Base-by-base conservation (phyloP, 1,284 basidiomycete genomes). In the Irpex sp. region DNA sequence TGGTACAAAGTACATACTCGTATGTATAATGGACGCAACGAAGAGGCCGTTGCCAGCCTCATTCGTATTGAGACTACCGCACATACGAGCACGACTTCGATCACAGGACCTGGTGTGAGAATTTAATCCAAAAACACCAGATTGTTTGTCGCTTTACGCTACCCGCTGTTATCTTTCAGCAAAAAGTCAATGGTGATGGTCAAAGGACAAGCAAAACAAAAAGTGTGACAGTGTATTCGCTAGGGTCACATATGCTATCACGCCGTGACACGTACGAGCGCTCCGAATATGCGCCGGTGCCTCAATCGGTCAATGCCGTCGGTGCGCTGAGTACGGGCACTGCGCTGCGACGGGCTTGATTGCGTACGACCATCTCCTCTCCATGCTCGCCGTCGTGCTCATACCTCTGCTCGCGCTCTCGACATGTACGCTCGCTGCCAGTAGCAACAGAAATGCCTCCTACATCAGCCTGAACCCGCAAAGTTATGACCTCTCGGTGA, bases 401-500 rank as follows among this genome's bases (percentile, higher is more conserved):
- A 14, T 36, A 35, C 52, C 52, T 49, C 19, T 61, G 35, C 47
- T 47, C 12, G 12, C 56, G 23, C 60, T 58, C 19, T 58, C 37
- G 21, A 54, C 52, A 35, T 54, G 52, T 54, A 54, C 28, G 7
- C 37, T 58, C 10, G 48, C 39, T 21, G 16, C 33, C n/a, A 21
- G 60, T 52, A 39, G 36, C 28, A 23, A 12, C 12, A 49, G 53
- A 47, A 63, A 63, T 37, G 19, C 19, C 0, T 51, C 62, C 12
- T 54, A 60, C 16, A 36, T 56, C 47, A 63, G 57, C 52, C 23
- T 58, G 18, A 61, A 47, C 51, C 23, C 59, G 19, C 62, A 63
- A 49, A 63, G 62, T 56, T 58, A 53, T 19, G 59, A 58, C 49
- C 62, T 63, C 5, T 61, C 62, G n/a, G 62, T 63, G 48, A 55